These are phyloP conservation scores for Sugiyamaella paludigena DNA, from an alignment of 1,139 yeast genomes.

Conservation along the genomic window DNA sequence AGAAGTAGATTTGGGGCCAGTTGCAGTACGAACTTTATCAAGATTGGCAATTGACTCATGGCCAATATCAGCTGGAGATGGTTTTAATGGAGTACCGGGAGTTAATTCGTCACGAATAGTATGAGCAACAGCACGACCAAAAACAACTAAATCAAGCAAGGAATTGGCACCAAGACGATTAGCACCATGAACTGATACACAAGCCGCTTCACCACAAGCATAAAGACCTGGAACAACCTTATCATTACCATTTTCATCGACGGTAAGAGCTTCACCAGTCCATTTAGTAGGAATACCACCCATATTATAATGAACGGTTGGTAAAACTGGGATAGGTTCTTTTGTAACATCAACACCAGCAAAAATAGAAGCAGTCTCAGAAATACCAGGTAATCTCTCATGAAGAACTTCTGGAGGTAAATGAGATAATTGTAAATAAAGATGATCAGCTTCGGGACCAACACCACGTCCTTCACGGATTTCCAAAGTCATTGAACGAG, in stretches of 20 bases:
- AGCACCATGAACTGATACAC: constrained; percentile 99
- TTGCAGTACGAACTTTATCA: constrained; percentile 82
- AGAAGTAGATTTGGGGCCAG: constrained; percentile 80
- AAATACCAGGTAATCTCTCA: constrained; percentile 98
- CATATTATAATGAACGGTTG: constrained; percentile 99
- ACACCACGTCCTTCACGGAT: constrained; percentile 99
- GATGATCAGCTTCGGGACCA: constrained; percentile 93
- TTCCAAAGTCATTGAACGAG: constrained; percentile 98
- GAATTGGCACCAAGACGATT: constrained; percentile 99
- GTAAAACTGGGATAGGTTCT: constrained; percentile 98
- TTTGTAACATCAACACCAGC: constrained; percentile 99
- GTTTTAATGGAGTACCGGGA: constrained; percentile 85
- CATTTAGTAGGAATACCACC: constrained; percentile 99
- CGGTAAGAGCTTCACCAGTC: constrained; percentile 90
- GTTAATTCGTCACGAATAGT: constrained; percentile 80
- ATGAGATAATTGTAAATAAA: constrained; percentile 90
- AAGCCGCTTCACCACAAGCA: constrained; percentile 99
- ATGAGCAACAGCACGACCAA: constrained; percentile 97
- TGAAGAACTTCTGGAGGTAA: constrained; percentile 87
- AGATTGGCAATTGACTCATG: constrained; percentile 84
- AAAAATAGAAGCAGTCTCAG: constrained; percentile 96
- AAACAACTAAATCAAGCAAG: constrained; percentile 93
- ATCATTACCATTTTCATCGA: constrained; percentile 87
- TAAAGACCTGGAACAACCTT: constrained; percentile 87
- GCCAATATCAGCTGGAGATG: constrained; percentile 83